phyloP scores from a whole-genome alignment of 257 asterid species.

The Galeopsis tetrahit region DNA sequence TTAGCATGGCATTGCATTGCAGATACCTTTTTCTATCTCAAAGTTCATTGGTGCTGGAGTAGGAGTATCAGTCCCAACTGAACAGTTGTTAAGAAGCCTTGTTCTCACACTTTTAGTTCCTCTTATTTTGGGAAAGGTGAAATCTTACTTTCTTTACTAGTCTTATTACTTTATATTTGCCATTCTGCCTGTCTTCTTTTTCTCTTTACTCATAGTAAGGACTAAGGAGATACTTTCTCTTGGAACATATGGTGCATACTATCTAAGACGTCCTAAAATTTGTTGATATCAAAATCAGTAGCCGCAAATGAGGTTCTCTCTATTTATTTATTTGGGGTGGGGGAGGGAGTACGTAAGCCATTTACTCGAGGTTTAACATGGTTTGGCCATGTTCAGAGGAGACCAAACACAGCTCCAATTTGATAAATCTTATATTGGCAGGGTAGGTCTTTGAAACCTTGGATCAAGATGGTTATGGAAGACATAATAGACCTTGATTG shows the following conservation, averaged over 20 bases:
- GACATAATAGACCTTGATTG: not conserved
- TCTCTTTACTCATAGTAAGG: conserved; percentile 10
- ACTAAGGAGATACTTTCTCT: conserved; percentile 9
- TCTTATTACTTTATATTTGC: conserved; percentile 1
- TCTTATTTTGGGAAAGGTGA: conserved; percentile 85
- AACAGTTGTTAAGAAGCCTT: conserved; percentile 77
- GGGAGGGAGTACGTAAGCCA: not conserved
- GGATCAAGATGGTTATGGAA: not conserved
- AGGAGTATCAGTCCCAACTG: conserved; percentile 80
- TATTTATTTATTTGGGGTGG: not conserved
- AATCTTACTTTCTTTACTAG: conserved; percentile 23
- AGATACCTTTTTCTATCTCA: conserved; percentile 87
- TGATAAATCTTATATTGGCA: not conserved
- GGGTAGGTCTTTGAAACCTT: not conserved
- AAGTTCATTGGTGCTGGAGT: conserved; percentile 81
- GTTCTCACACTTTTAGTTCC: conserved; percentile 84
- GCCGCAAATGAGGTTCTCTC: not conserved
- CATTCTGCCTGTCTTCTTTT: conserved; percentile 1
- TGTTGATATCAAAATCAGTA: not conserved
- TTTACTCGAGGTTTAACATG: conserved; percentile 1
- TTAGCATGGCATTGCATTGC: conserved; percentile 34
- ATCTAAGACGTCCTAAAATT: not conserved
- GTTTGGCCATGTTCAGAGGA: conserved; percentile 2
- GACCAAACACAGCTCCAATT: conserved; percentile 1
- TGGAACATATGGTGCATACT: conserved; percentile 21